Percentiles rank a stretch among this genome's conserved stretches.
phyloP scores from a whole-genome alignment of 73 alveolate genomes.

The Blepharisma japonicum region DNA sequence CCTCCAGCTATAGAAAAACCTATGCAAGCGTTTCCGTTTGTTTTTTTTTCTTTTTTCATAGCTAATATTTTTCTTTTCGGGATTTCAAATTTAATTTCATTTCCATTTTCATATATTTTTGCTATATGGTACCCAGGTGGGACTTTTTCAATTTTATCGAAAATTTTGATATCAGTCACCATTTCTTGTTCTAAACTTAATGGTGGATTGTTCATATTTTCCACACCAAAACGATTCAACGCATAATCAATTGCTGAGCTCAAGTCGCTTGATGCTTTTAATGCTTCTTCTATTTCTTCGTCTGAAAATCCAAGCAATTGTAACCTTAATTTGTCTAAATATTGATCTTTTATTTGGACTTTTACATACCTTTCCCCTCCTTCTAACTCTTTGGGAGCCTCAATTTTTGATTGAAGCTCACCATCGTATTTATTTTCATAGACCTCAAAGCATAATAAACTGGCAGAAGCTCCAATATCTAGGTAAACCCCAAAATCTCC shows the following conservation, averaged over 20 bases:
- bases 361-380: background rate
- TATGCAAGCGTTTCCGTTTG: background rate
- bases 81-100: background rate
- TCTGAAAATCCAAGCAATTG: background rate
- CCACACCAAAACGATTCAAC: background rate
- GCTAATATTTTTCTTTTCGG: background rate
- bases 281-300: background rate
- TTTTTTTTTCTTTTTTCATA: background rate
- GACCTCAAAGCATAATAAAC: background rate
- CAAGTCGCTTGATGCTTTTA: background rate
- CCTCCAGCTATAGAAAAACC: background rate
- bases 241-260: slow-evolving; percentile 14
- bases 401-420: background rate
- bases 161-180: background rate
- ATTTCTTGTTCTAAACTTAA: background rate
- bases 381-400: slow-evolving; percentile 3
- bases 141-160: background rate
- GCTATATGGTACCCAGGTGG: background rate
- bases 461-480: slow-evolving; percentile 1
- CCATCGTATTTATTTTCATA: background rate
- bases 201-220: background rate
- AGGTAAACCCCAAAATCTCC: slow-evolving; percentile 17
- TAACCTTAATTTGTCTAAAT: background rate
- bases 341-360: background rate
- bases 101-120: background rate